phyloP scores from a whole-genome alignment of 2,329 filamentous ascomycete genomes.

The Penicillium sumatraense region DNA sequence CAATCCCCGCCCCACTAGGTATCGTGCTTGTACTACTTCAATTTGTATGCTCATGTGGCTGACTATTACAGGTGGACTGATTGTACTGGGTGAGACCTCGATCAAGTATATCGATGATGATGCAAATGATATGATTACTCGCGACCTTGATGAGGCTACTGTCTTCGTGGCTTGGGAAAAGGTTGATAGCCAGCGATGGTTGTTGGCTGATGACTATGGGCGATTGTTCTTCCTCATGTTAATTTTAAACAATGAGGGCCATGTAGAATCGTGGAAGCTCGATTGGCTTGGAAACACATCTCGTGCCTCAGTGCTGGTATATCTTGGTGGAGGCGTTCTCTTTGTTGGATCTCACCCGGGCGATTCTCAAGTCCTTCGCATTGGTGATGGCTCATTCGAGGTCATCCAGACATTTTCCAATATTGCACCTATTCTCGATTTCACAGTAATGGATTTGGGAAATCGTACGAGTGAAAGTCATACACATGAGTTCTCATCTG shows the following conservation, averaged over 20 bases:
- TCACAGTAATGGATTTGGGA: constrained; percentile 94
- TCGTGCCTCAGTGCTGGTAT: constrained; percentile 76
- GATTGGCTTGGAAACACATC: constrained; percentile 70
- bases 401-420: constrained; percentile 79
- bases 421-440: constrained; percentile 90
- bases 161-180: constrained; percentile 92
- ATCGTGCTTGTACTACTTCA: constrained; percentile 5
- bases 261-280: constrained; percentile 75
- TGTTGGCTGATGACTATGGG: constrained; percentile 93
- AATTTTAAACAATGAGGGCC: constrained; percentile 64
- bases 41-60: constrained; percentile 54
- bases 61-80: constrained; percentile 64
- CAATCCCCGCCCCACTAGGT: constrained; percentile 62
- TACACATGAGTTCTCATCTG: constrained; percentile 90
- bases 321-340: constrained; percentile 68
- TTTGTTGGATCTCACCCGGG: constrained; percentile 93
- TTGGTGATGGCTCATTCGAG: constrained; percentile 65
- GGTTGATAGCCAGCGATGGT: constrained; percentile 78
- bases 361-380: constrained; percentile 80
- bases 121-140: constrained; percentile 67
- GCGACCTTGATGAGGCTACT: constrained; percentile 71
- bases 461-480: constrained; percentile 78
- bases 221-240: constrained; percentile 83
- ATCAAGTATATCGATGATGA: constrained; percentile 85
- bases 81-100: constrained; percentile 78